Percentiles rank a stretch among this genome's conserved stretches.
phyloP scores from a whole-genome alignment of 768 basidiomycete genomes.

The Tulasnella sp. region DNA sequence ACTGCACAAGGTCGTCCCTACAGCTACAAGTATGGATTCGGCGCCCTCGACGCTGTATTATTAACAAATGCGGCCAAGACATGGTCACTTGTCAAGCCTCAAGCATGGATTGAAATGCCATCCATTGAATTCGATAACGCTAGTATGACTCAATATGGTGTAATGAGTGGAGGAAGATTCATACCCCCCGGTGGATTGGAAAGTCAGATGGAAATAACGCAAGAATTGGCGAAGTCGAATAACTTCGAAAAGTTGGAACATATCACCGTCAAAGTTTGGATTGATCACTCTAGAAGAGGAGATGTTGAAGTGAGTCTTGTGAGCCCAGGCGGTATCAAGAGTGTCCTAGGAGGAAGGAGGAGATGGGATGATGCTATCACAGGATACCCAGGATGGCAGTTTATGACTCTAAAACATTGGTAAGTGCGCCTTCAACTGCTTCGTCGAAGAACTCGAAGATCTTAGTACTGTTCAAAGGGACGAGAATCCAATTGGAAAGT shows the following conservation, averaged over 20 bases:
- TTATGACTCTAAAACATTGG: slow-evolving; percentile 98
- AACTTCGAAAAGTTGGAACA: slow-evolving; percentile 90
- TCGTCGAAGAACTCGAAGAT: neutral
- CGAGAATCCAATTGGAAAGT: slow-evolving; percentile 78
- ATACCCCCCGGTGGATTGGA: slow-evolving; percentile 54
- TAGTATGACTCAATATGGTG: slow-evolving; percentile 39
- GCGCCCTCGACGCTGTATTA: slow-evolving; percentile 67
- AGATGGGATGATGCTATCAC: slow-evolving; percentile 44
- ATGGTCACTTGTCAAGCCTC: slow-evolving; percentile 87
- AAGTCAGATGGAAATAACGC: slow-evolving; percentile 51
- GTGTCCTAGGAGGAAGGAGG: slow-evolving; percentile 66
- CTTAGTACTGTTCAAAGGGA: slow-evolving; percentile 46
- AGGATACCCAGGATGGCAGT: slow-evolving; percentile 93
- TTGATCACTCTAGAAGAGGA: slow-evolving; percentile 71
- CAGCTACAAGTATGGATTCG: slow-evolving; percentile 95
- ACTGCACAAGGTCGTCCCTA: slow-evolving; percentile 55
- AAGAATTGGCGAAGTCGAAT: slow-evolving; percentile 48
- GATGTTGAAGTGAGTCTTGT: slow-evolving; percentile 84
- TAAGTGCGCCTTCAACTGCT: slow-evolving; percentile 32
- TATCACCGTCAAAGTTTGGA: slow-evolving; percentile 85
- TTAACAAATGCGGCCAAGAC: slow-evolving; percentile 68
- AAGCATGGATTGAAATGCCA: slow-evolving; percentile 74
- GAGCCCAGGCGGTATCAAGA: slow-evolving; percentile 76
- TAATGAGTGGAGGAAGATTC: slow-evolving; percentile 48
- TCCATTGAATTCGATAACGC: slow-evolving; percentile 54